Evolutionary conservation across 805 yeast genomes (phyloP), one percentile per base, ranked within the genome.

Genomic region (Yarrowia sp.): DNA sequence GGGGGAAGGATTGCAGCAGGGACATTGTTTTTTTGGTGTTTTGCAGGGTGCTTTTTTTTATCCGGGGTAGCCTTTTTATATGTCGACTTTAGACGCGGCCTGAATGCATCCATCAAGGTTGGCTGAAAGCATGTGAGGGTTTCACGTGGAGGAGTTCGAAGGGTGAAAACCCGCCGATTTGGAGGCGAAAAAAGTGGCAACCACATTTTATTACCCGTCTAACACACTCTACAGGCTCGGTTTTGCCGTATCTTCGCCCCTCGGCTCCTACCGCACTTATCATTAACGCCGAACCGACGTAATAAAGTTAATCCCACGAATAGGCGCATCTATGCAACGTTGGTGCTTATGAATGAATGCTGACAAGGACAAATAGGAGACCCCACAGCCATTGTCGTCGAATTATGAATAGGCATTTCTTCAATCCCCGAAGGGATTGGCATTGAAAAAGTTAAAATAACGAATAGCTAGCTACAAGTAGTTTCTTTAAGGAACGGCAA

Each of bases 1-100:
- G 64, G 8, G 64, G 64, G 22, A 58, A 58, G 8, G 64, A 9
- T 15, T 55, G 45, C 3, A 53, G 38, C 17, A 55, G 31, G 5
- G 61, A 55, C 61, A 55, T 55, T 9, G 13, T 35, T 9, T 2
- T 38, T 38, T n/a, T n/a, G 13, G 17, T 47, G 8, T 11, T 28
- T 13, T 13, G 33, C 8, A 14, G 38, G 8, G 9, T 8, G 10
- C 11, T 28, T 14, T 14, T 8, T 11, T 11, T 45, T 32, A 15
- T 47, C 38, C 15, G 51, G 51, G 51, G 51, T 47, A 45, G 8
- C 11, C 15, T 33, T 11, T 6, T 15, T 47, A 47, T 47, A 47
- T 45, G 50, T 22, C 28, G 44, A 6, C 28, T 22, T 22, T 22
- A 22, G 28, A 22, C 28, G 10, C 44, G 5, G 44, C 44, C 44